Evolutionary conservation across 2,329 filamentous ascomycete species (phyloP), one percentile per base, ranked within the genome.

Genomic region (Exophiala mesophila): DNA sequence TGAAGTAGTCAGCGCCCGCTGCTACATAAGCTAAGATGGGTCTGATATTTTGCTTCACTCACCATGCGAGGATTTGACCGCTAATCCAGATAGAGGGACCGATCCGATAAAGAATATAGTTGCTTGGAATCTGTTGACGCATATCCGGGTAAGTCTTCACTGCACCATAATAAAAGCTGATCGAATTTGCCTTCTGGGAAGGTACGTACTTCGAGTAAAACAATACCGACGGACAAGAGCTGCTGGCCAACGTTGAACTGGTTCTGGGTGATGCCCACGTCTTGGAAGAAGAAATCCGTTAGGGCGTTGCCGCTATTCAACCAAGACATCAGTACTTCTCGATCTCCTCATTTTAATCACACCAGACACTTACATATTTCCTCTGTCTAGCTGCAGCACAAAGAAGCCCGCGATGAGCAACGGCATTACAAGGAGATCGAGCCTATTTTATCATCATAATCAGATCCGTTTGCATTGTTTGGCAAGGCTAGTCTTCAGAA

Each of bases 41-140:
- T n/a, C n/a, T n/a, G n/a, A n/a, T n/a, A n/a, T n/a, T n/a, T n/a
- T n/a, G n/a, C n/a, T n/a, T n/a, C n/a, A 76, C 67, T 0, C 67
- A 71, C 72, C 71, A 75, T 0, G 72, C 58, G 1, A 65, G 60
- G 54, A 77, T 71, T 55, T 74, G 71, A 39, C 66, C 57, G 0
- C 74, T 74, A 24, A 77, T 73, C 71, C 72, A 76, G 12, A 18
- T 65, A 47, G 76, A 72, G 2, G 70, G 71, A 1, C 69, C 74
- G 33, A 72, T 58, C 62, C 65, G 73, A 55, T 78, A 73, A 41
- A 64, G 67, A 23, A 78, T 63, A 17, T 80, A 58, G 52, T 80
- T 75, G 0, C 72, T 76, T 0, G 77, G 77, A 0, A 80, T 62
- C n/a, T n/a, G n/a, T n/a, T n/a, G n/a, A n/a, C n/a, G n/a, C n/a